phyloP scores from a whole-genome alignment of 2,329 filamentous ascomycete species.

The Aureobasidium lini region DNA sequence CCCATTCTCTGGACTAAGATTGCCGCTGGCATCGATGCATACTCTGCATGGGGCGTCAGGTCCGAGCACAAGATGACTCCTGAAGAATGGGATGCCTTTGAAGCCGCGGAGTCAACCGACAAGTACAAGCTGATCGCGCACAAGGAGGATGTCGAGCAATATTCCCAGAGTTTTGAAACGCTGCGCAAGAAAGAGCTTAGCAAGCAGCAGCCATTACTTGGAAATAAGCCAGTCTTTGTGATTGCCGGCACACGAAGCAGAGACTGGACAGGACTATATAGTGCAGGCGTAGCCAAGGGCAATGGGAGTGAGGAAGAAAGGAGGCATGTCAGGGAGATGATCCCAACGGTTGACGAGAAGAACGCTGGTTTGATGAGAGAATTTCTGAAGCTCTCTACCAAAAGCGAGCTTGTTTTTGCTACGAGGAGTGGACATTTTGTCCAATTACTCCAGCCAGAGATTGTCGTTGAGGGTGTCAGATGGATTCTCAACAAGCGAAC shows the following conservation, averaged over 20 bases:
- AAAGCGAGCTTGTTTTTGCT: constrained; percentile 24
- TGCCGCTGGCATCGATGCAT: background rate
- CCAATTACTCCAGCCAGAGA: constrained; percentile 30
- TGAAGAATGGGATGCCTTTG: background rate
- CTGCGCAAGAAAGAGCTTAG: constrained; percentile 23
- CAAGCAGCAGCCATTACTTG: constrained; percentile 22
- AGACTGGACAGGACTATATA: constrained; percentile 27
- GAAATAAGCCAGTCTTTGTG: constrained; percentile 21
- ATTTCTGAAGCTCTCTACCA: constrained; percentile 25
- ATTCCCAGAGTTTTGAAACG: constrained; percentile 23
- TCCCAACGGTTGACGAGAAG: constrained; percentile 24
- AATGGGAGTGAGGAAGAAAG: constrained; percentile 25
- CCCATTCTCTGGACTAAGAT: background rate
- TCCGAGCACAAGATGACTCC: background rate
- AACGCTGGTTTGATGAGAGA: constrained; percentile 25
- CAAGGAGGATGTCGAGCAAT: constrained; percentile 17
- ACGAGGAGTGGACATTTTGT: constrained; percentile 31
- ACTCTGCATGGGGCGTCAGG: background rate
- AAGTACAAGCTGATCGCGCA: background rate
- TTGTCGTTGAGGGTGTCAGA: constrained; percentile 29
- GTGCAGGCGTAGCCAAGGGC: constrained; percentile 26
- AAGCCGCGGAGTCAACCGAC: background rate
- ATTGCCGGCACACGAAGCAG: constrained; percentile 24
- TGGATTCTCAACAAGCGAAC: constrained; percentile 21
- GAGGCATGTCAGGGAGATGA: constrained; percentile 24